These are phyloP conservation scores for Paracoccidioides brasiliensis DNA, from an alignment of 2,329 filamentous ascomycete genomes.

Conservation along the genomic window DNA sequence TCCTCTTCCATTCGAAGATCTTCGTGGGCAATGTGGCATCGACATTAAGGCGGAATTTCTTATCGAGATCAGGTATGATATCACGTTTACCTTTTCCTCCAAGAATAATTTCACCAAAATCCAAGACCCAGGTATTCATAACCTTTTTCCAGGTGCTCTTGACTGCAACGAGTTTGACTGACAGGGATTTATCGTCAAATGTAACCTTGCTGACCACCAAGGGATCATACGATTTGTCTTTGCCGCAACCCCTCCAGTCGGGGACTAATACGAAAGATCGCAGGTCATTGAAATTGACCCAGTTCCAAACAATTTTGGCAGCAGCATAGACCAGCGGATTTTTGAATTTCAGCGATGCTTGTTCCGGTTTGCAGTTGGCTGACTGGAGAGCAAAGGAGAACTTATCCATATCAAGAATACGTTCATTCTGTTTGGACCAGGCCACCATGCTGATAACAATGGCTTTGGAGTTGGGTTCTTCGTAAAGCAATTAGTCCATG, in stretches of 20 bases:
- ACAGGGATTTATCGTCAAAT: conserved; percentile 2
- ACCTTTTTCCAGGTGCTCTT: conserved; percentile 6
- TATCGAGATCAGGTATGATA: conserved; percentile 2
- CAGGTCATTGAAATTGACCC: conserved; percentile 6
- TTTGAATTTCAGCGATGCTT: conserved; percentile 3
- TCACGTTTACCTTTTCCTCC: conserved; percentile 3
- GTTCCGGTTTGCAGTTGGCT: conserved; percentile 1
- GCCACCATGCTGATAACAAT: conserved; percentile 5
- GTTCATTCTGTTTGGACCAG: conserved; percentile 2
- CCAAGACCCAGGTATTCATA: conserved; percentile 2
- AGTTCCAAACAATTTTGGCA: conserved; percentile 4
- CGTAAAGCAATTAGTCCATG: background rate
- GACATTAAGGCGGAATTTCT: conserved; percentile 4
- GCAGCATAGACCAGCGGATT: conserved; percentile 1
- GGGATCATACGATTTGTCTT: conserved; percentile 1
- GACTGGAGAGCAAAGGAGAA: conserved; percentile 1
- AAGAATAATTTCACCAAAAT: conserved; percentile 6
- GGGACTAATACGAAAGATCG: conserved; percentile 4
- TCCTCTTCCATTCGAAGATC: conserved; percentile 3
- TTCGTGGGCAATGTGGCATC: background rate
- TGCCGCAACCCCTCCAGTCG: conserved; percentile 2
- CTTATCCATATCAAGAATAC: conserved; percentile 4
- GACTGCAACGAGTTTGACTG: conserved; percentile 2
- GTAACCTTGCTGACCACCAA: conserved; percentile 4
- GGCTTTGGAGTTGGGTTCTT: conserved; percentile 4